Evolutionary conservation across 148 eudicot species (phyloP).

Genomic region (Chenopodium berlandieri): DNA sequence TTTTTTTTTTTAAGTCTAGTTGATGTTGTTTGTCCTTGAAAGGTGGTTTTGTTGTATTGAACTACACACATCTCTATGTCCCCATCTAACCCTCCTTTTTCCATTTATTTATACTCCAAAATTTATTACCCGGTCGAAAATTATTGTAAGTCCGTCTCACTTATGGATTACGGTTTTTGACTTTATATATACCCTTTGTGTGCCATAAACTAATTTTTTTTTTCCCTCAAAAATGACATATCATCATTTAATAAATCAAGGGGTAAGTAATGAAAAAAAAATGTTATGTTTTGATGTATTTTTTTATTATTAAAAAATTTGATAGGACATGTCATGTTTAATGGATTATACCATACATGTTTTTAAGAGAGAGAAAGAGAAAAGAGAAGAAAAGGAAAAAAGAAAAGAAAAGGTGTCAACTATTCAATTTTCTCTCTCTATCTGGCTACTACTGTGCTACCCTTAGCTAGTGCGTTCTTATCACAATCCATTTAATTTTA

Average conservation of each 20-base stretch:
- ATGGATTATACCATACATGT: slow-evolving; percentile 19
- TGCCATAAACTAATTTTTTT: too few relatives aligned
- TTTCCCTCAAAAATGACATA: too few relatives aligned
- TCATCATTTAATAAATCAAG: too few relatives aligned
- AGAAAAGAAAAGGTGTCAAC: slow-evolving; percentile 24
- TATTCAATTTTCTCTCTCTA: not conserved
- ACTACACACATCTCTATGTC: slow-evolving; percentile 43
- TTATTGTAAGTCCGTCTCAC: too few relatives aligned
- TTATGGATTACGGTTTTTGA: too few relatives aligned
- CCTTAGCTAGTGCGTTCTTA: slow-evolving; percentile 31
- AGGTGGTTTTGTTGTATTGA: slow-evolving; percentile 43
- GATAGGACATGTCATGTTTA: slow-evolving; percentile 26
- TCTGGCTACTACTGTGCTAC: slow-evolving; percentile 11
- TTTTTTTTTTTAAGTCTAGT: slow-evolving; percentile 1
- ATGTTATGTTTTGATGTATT: not conserved
- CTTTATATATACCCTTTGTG: too few relatives aligned
- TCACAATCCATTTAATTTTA: slow-evolving; percentile 25
- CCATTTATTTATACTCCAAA: not conserved
- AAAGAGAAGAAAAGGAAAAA: not conserved
- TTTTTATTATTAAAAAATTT: not conserved
- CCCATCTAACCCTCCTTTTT: slow-evolving; percentile 20
- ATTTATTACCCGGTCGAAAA: not conserved
- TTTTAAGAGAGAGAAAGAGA: slow-evolving; percentile 22
- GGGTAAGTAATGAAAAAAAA: too few relatives aligned
- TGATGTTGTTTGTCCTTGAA: slow-evolving; percentile 39